A percentile compares a stretch with the other conserved stretches of the same genome.
Conservation (phyloP, 2,329 filamentous ascomycete genomes). For the Aspergillus nomiae region DNA sequence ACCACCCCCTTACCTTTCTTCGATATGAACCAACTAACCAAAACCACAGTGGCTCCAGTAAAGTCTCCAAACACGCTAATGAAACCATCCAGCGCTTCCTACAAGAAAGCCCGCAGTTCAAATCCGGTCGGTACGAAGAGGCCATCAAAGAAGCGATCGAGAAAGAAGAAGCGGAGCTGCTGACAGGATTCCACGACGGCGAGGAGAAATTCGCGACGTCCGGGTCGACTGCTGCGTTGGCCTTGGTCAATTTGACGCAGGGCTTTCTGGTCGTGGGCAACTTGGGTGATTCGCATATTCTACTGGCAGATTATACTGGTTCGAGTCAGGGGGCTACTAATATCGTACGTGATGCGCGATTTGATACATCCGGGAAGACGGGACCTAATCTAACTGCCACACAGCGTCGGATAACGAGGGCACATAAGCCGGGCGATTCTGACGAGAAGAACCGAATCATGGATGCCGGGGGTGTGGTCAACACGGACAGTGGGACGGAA, state of each 20-base stretch:
- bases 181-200: constrained; percentile 6
- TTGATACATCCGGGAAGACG: background rate
- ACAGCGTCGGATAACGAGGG: constrained; percentile 7
- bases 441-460: constrained; percentile 10
- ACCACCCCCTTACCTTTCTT: background rate
- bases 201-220: constrained; percentile 7
- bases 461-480: constrained; percentile 7
- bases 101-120: background rate
- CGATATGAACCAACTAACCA: background rate
- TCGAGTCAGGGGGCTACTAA: background rate
- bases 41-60: constrained; percentile 4
- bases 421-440: constrained; percentile 7
- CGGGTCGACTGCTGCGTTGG: constrained; percentile 9
- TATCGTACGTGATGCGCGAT: background rate
- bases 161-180: constrained; percentile 4
- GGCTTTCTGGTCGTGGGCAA: constrained; percentile 13
- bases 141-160: constrained; percentile 7
- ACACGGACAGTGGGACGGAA: constrained; percentile 4
- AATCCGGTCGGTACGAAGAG: constrained; percentile 1
- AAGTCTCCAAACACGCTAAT: constrained; percentile 6
- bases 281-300: constrained; percentile 13
- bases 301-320: constrained; percentile 1
- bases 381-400: background rate
- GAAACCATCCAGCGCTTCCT: constrained; percentile 2
- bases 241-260: constrained; percentile 5